Conservation (phyloP, 164 flowering plant species). For the Houttuynia cordata region DNA sequence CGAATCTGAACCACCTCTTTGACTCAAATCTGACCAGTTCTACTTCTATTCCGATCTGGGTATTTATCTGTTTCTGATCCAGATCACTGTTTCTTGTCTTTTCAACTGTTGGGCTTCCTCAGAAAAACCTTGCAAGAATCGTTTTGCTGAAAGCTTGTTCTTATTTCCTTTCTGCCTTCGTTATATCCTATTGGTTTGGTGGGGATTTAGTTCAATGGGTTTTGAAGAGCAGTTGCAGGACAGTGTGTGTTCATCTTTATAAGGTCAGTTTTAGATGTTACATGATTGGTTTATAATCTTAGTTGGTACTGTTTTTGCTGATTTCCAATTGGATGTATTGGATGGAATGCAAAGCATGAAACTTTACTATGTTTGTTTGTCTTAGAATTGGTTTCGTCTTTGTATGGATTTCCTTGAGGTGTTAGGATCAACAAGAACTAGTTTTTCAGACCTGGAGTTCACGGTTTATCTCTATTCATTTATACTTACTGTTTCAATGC, state of each 20-base stretch:
- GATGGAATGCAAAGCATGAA: neutral
- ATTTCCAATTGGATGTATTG: neutral
- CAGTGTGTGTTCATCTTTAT: slow-evolving; percentile 4
- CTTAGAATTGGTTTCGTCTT: neutral
- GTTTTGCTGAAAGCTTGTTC: neutral
- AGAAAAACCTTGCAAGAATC: slow-evolving; percentile 4
- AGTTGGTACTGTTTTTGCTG: neutral
- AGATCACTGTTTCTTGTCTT: slow-evolving; percentile 13
- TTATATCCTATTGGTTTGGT: neutral
- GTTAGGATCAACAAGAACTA: neutral
- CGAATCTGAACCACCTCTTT: slow-evolving; percentile 1
- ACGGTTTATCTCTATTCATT: neutral
- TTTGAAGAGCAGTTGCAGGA: slow-evolving; percentile 13
- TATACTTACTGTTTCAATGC: neutral
- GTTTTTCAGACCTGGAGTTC: neutral
- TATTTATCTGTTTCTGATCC: slow-evolving; percentile 3
- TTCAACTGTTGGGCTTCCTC: neutral
- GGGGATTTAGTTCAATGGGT: slow-evolving; percentile 16
- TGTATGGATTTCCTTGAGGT: neutral
- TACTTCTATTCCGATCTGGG: slow-evolving; percentile 8
- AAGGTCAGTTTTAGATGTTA: slow-evolving; percentile 18
- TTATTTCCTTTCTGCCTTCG: slow-evolving; percentile 1
- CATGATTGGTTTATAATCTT: neutral
- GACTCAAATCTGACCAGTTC: neutral
- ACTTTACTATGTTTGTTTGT: neutral